Evolutionary conservation across 345 rosid genomes (phyloP).

Genomic region (Salix viminalis): DNA sequence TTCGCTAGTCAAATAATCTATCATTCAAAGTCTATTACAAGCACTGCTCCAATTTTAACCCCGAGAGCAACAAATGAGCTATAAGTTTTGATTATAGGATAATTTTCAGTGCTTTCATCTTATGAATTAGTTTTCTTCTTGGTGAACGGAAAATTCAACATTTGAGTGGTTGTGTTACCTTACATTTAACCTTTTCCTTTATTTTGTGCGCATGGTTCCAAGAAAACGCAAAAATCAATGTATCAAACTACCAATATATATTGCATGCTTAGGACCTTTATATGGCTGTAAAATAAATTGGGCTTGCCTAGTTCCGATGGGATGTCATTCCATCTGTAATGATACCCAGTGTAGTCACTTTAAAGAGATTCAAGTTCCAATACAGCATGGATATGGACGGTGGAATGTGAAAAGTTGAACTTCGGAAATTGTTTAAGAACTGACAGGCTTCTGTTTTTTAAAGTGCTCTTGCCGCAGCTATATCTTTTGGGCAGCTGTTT

Average conservation of each 20-base stretch:
- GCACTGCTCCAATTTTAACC: neutral
- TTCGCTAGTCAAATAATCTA: neutral
- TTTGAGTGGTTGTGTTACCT: neutral
- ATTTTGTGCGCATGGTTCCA: neutral
- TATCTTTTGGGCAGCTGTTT: slow-evolving; percentile 19
- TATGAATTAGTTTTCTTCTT: neutral
- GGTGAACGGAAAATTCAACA: too few species aligned
- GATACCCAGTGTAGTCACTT: slow-evolving; percentile 22
- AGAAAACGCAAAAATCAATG: neutral
- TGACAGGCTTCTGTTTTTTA: slow-evolving; percentile 9
- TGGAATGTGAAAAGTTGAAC: slow-evolving; percentile 6
- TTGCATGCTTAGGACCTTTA: neutral
- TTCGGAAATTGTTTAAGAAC: slow-evolving; percentile 29
- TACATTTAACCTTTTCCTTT: neutral
- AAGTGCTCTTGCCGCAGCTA: slow-evolving; percentile 2
- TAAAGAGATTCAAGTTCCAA: slow-evolving; percentile 49
- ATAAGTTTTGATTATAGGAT: neutral
- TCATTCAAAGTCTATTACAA: neutral
- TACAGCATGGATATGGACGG: slow-evolving; percentile 9
- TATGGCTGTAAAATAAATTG: slow-evolving; percentile 1
- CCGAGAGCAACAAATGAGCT: neutral
- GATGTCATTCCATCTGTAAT: slow-evolving; percentile 12
- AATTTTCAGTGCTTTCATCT: neutral
- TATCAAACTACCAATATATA: neutral
- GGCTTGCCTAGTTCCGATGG: slow-evolving; percentile 12